Conservation (phyloP, 768 basidiomycete genomes). For the Lactifluus hygrophoroides region DNA sequence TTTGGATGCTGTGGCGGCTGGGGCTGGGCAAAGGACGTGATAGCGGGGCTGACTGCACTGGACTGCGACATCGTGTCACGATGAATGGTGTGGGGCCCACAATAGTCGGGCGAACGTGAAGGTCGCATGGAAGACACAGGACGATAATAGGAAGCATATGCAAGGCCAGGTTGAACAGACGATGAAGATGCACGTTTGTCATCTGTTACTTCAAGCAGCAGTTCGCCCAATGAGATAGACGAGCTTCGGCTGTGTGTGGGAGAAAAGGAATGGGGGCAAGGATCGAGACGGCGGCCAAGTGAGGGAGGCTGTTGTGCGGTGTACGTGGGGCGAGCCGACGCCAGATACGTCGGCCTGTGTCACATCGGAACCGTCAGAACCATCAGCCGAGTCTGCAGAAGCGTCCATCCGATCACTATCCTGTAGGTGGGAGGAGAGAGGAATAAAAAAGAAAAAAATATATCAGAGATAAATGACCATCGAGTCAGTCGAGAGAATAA, state of each 20-base stretch:
- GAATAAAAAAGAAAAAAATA: background rate
- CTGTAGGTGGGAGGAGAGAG: constrained; percentile 6
- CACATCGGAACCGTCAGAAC: constrained; percentile 15
- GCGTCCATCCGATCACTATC: constrained; percentile 23
- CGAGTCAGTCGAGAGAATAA: background rate
- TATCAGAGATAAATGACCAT: too few relatives aligned
- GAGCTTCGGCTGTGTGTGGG: constrained; percentile 29
- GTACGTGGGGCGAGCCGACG: constrained; percentile 24
- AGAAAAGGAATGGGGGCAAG: constrained; percentile 27
- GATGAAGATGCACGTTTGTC: constrained; percentile 27
- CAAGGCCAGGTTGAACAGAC: constrained; percentile 22
- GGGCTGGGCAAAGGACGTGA: constrained; percentile 21
- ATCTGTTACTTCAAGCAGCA: constrained; percentile 38
- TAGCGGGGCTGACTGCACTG: constrained; percentile 4
- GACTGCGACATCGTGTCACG: constrained; percentile 5
- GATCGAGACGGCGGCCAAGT: constrained; percentile 22
- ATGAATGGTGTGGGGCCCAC: background rate
- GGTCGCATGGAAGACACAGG: constrained; percentile 7
- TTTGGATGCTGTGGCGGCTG: constrained; percentile 21
- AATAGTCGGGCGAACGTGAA: constrained; percentile 14
- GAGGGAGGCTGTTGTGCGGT: constrained; percentile 18
- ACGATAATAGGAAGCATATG: constrained; percentile 23
- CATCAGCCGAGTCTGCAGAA: constrained; percentile 12
- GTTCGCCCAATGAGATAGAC: constrained; percentile 37
- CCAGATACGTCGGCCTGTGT: constrained; percentile 16